Conservation (phyloP, 2,329 filamentous ascomycete genomes). For the Colletotrichum caudatum region DNA sequence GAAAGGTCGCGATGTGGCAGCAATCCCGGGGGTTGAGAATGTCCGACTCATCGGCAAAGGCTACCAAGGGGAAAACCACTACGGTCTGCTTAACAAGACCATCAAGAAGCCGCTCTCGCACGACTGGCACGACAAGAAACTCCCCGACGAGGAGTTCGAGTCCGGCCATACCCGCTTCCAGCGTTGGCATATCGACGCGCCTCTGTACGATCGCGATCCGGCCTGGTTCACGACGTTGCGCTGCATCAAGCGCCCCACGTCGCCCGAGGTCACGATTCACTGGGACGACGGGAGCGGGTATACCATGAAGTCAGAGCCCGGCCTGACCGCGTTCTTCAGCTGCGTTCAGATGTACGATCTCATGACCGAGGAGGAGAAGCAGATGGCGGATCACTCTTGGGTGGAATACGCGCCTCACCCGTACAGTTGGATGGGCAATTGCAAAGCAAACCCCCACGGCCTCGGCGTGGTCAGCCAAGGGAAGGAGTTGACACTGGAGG, state of each 20-base stretch:
- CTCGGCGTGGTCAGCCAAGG: constrained; percentile 55
- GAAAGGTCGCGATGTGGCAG: constrained; percentile 48
- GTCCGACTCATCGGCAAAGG: constrained; percentile 60
- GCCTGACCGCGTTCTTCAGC: constrained; percentile 59
- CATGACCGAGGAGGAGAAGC: constrained; percentile 56
- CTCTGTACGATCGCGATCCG: constrained; percentile 56
- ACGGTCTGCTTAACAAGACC: constrained; percentile 54
- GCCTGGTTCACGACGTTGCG: constrained; percentile 58
- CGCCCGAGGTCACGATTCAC: constrained; percentile 52
- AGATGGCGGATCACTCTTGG: constrained; percentile 57
- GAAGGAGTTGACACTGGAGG: constrained; percentile 53
- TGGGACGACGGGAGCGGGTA: constrained; percentile 57
- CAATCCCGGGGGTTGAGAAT: constrained; percentile 58
- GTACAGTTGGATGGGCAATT: constrained; percentile 58
- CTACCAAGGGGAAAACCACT: constrained; percentile 58
- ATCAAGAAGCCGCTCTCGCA: constrained; percentile 49
- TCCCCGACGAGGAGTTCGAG: constrained; percentile 51
- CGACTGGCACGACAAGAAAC: constrained; percentile 52
- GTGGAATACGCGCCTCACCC: constrained; percentile 60
- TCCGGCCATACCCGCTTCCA: constrained; percentile 59
- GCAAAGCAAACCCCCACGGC: constrained; percentile 55
- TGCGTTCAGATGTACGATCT: constrained; percentile 56
- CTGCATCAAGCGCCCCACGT: constrained; percentile 53
- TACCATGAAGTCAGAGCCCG: constrained; percentile 57
- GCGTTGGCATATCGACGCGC: constrained; percentile 62